Conservation (phyloP, 2,329 filamentous ascomycete genomes). For the Monilinia fructigena region DNA sequence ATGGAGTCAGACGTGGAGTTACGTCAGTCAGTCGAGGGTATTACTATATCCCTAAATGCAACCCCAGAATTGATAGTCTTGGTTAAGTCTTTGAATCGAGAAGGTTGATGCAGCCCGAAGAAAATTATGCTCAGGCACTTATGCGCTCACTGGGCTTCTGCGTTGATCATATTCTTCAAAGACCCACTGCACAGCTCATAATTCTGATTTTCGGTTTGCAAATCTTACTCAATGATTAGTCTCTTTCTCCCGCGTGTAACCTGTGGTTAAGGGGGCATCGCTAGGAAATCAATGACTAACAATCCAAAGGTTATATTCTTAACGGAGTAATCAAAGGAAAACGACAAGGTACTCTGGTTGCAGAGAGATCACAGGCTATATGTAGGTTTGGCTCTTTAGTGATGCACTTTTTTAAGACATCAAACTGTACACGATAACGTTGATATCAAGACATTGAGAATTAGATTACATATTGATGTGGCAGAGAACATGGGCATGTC, state of each 20-base stretch:
- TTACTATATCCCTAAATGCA: constrained; percentile 32
- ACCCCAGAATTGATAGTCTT: constrained; percentile 37
- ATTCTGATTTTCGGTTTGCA: neutral
- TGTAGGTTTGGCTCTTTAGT: neutral
- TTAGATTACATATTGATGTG: neutral
- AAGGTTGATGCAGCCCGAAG: constrained; percentile 25
- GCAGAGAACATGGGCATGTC: neutral
- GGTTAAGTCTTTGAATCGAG: constrained; percentile 16
- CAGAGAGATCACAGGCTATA: neutral
- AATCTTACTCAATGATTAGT: neutral
- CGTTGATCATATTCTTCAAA: neutral
- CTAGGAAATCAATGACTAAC: constrained; percentile 4
- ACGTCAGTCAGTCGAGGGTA: constrained; percentile 36
- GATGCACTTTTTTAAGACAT: neutral
- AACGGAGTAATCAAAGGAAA: neutral
- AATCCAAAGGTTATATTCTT: neutral
- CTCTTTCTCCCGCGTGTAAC: constrained; percentile 8
- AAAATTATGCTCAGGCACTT: constrained; percentile 23
- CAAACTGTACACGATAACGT: neutral
- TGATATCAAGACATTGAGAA: neutral
- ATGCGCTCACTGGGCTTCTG: neutral
- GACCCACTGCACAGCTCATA: neutral
- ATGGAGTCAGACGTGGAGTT: constrained; percentile 33
- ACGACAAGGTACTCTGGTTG: too few relatives aligned
- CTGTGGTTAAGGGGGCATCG: constrained; percentile 14